phyloP scores from a whole-genome alignment of 352 stramenopile genomes.

The Globisporangium mamillatum region DNA sequence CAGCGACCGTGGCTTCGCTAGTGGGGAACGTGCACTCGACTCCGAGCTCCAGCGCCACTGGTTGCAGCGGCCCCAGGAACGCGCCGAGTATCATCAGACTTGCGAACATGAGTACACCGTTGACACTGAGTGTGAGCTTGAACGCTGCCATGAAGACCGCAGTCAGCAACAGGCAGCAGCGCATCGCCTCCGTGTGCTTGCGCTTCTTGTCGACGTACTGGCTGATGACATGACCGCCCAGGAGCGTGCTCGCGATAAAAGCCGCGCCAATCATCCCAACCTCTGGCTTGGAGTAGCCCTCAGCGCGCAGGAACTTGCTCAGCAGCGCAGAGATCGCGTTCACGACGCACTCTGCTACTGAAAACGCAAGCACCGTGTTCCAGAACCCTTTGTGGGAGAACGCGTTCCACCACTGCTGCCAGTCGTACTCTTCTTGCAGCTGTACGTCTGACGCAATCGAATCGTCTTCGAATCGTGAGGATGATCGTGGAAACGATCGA shows the following conservation, averaged over 20 bases:
- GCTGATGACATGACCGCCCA: conserved; percentile 68
- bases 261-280: conserved; percentile 61
- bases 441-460: conserved; percentile 50
- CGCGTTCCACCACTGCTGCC: conserved; percentile 56
- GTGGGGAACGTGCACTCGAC: conserved; percentile 72
- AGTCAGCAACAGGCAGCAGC: conserved; percentile 49
- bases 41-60: conserved; percentile 61
- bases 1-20: conserved; percentile 67
- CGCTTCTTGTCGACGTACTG: conserved; percentile 54
- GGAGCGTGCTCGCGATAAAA: conserved; percentile 65
- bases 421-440: conserved; percentile 63
- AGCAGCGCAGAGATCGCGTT: conserved; percentile 72
- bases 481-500: conserved; percentile 35
- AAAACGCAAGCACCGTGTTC: conserved; percentile 58
- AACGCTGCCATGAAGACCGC: conserved; percentile 38
- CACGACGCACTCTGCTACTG: conserved; percentile 59
- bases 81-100: conserved; percentile 46
- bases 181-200: conserved; percentile 51
- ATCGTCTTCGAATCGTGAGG: conserved; percentile 21
- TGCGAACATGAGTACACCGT: conserved; percentile 36
- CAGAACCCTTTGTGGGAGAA: conserved; percentile 62
- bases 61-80: conserved; percentile 58
- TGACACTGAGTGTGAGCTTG: conserved; percentile 35
- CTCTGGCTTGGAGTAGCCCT: conserved; percentile 56
- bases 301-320: conserved; percentile 56